These are phyloP conservation scores for Colletotrichum sublineola DNA, from an alignment of 2,329 filamentous ascomycete species.

Conservation along the genomic window DNA sequence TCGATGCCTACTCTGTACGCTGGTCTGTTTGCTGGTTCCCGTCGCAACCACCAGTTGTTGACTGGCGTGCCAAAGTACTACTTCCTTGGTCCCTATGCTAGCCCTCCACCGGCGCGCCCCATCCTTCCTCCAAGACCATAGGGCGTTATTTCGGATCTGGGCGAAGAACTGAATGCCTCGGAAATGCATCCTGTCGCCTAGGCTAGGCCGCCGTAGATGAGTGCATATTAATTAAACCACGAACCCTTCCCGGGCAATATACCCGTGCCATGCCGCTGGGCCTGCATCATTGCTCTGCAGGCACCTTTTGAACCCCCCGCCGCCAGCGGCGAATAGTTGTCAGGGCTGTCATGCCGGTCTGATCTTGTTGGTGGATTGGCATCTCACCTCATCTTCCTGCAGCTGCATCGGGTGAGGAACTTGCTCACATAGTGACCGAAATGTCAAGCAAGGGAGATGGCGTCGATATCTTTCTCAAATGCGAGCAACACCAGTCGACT, in stretches of 20 bases:
- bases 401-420: background rate
- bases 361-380: slow-evolving; percentile 1
- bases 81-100: slow-evolving; percentile 7
- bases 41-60: slow-evolving; percentile 19
- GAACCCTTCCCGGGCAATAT: background rate
- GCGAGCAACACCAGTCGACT: background rate
- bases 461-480: background rate
- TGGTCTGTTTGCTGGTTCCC: slow-evolving; percentile 3
- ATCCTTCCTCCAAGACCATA: background rate
- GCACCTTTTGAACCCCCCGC: background rate
- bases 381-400: slow-evolving; percentile 10
- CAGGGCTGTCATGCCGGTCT: background rate
- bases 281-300: slow-evolving; percentile 12
- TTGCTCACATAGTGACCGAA: slow-evolving; percentile 9
- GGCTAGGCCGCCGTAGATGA: background rate
- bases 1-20: background rate
- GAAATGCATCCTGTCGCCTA: background rate
- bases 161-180: background rate
- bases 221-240: background rate
- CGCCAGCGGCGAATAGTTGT: background rate
- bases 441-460: background rate
- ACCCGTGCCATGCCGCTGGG: background rate
- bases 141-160: slow-evolving; percentile 18
- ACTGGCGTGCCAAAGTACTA: slow-evolving; percentile 6
- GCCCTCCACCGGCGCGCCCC: background rate